Percentiles rank a stretch among this genome's conserved stretches.
Evolutionary conservation across 148 eudicot species (phyloP).

Genomic region (Vaccinium myrtillus): DNA sequence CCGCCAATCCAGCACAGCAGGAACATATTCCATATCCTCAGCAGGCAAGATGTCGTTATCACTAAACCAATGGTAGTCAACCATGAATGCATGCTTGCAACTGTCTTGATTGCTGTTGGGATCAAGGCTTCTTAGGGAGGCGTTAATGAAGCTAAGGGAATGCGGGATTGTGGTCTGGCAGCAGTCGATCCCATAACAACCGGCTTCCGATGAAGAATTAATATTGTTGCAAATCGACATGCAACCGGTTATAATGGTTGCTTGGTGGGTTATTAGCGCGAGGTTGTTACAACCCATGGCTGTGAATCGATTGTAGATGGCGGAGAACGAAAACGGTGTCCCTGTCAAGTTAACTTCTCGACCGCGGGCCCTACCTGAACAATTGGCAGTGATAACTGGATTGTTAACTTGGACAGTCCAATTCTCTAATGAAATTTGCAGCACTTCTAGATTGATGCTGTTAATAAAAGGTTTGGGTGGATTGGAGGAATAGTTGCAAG

Average conservation of each 20-base stretch:
- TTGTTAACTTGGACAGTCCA: not conserved
- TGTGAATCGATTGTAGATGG: not conserved
- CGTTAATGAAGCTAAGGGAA: not conserved
- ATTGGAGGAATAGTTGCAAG: not conserved
- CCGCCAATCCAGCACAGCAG: not conserved
- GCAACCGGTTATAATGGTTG: not conserved
- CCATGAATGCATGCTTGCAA: not conserved
- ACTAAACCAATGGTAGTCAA: not conserved
- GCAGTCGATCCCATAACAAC: not conserved
- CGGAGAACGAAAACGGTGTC: not conserved
- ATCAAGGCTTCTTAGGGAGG: not conserved
- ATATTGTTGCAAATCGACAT: not conserved
- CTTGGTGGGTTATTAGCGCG: not conserved
- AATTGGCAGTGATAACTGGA: not conserved
- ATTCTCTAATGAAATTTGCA: too few relatives aligned
- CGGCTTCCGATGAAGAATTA: not conserved
- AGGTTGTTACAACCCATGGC: not conserved
- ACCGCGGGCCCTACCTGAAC: not conserved
- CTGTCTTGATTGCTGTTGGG: not conserved
- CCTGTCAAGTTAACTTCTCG: not conserved
- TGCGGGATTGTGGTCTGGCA: not conserved
- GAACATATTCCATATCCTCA: not conserved
- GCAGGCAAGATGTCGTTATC: not conserved
- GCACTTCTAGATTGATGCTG: not conserved
- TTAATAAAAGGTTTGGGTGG: not conserved